Evolutionary conservation across 768 basidiomycete species (phyloP), one percentile per base, ranked within the genome.

Genomic region (Pluteus cervinus): DNA sequence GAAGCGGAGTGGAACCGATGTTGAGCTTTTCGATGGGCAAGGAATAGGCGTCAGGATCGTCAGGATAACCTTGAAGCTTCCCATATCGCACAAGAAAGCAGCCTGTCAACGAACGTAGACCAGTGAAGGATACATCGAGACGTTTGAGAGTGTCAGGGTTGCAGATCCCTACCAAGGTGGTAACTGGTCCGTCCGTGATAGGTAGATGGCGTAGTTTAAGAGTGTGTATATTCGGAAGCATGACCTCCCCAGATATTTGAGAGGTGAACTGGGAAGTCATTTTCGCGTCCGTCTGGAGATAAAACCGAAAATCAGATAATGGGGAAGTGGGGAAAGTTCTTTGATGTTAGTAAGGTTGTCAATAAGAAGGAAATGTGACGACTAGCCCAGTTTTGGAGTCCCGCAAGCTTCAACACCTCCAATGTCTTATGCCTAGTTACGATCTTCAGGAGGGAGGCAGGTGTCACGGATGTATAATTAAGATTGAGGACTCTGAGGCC

Each of bases 51-150:
- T n/a, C n/a, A n/a, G n/a, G n/a, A n/a, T n/a, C n/a, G n/a, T n/a
- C n/a, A n/a, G n/a, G n/a, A n/a, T n/a, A n/a, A n/a, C n/a, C n/a
- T n/a, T n/a, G n/a, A n/a, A n/a, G n/a, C n/a, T n/a, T n/a, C n/a
- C n/a, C n/a, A n/a, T n/a, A n/a, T n/a, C n/a, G n/a, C n/a, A n/a
- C n/a, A n/a, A n/a, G n/a, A n/a, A n/a, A 15, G 17, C n/a, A 29
- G 28, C 20, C 34, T 36, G 24, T 29, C 20, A n/a, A 41, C 29
- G 11, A 29, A 35, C 5, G 33, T 32, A 10, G 48, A 47, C 2
- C 34, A 35, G 81, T 86, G 56, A 81, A 86, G 4, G 83, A 83
- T 11, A 79, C 46, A 44, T 86, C 83, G 10, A 86, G 58, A 17
- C 71, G 70, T 24, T 55, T 54, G 14, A 85, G 44, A 33, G n/a